Conservation (phyloP, 2,329 filamentous ascomycete species). For the Berkeleyomyces rouxiae region DNA sequence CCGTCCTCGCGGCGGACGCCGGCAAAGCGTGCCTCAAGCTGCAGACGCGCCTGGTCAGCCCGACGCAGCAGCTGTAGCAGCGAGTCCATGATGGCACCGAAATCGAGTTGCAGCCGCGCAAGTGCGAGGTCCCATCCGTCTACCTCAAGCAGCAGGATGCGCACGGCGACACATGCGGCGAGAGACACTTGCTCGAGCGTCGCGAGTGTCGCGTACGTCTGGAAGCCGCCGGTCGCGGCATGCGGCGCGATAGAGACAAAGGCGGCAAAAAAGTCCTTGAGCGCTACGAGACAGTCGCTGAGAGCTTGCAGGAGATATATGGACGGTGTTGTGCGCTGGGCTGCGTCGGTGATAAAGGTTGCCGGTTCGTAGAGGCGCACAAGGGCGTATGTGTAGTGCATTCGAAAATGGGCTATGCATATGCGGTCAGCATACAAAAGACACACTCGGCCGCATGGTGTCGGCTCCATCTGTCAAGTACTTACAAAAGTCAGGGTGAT, state of each 20-base stretch:
- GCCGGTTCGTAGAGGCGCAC: slow-evolving; percentile 26
- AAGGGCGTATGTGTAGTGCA: slow-evolving; percentile 23
- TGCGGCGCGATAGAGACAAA: slow-evolving; percentile 19
- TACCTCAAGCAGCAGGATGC: slow-evolving; percentile 14
- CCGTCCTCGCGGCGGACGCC: slow-evolving; percentile 8
- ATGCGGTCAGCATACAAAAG: background rate
- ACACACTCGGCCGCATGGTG: background rate
- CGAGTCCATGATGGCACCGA: slow-evolving; percentile 13
- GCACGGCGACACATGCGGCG: slow-evolving; percentile 12
- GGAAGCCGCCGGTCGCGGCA: slow-evolving; percentile 12
- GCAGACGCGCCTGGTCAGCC: slow-evolving; percentile 9
- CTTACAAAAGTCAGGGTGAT: slow-evolving; percentile 11
- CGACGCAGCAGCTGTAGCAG: slow-evolving; percentile 11
- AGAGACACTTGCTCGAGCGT: slow-evolving; percentile 12
- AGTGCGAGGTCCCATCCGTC: slow-evolving; percentile 14
- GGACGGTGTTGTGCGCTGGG: slow-evolving; percentile 17
- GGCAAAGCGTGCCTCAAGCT: slow-evolving; percentile 11
- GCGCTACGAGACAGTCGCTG: slow-evolving; percentile 22
- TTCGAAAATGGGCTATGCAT: slow-evolving; percentile 16
- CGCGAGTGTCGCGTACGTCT: slow-evolving; percentile 12
- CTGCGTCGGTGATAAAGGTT: slow-evolving; percentile 19
- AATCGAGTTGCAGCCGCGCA: slow-evolving; percentile 13
- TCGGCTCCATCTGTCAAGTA: background rate
- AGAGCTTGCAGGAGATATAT: slow-evolving; percentile 21
- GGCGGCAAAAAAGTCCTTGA: slow-evolving; percentile 21